These are phyloP conservation scores for Patellaria atrata DNA, from an alignment of 495 filamentous ascomycete species.

Conservation along the genomic window DNA sequence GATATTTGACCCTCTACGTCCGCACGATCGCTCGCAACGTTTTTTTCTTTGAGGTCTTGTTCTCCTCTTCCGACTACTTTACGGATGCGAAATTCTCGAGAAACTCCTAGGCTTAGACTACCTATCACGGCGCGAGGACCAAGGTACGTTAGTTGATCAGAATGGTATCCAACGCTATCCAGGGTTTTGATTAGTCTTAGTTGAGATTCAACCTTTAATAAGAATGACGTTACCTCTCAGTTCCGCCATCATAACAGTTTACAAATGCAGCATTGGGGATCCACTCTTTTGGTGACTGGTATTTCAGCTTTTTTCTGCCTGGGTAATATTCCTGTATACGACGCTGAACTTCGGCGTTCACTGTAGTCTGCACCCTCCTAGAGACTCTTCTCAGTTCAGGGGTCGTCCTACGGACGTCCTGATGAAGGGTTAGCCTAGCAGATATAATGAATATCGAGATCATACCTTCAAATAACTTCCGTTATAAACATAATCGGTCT, in stretches of 20 bases:
- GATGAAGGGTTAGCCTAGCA: not conserved
- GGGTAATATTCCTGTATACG: constrained; percentile 51
- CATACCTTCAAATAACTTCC: constrained; percentile 48
- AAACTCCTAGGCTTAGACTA: constrained; percentile 76
- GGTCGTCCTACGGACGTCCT: constrained; percentile 61
- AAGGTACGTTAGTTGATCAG: constrained; percentile 84
- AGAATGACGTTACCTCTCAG: constrained; percentile 34
- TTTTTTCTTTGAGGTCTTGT: constrained; percentile 19
- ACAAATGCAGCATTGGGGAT: constrained; percentile 80
- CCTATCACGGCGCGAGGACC: constrained; percentile 81
- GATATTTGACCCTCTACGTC: constrained; percentile 70
- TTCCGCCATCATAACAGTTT: constrained; percentile 74
- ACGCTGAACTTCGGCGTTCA: constrained; percentile 56
- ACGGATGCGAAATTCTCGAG: constrained; percentile 79
- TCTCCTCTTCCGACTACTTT: constrained; percentile 48
- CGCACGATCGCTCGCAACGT: constrained; percentile 26
- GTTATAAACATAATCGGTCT: constrained; percentile 71
- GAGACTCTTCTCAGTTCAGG: constrained; percentile 55
- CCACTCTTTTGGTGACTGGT: constrained; percentile 63
- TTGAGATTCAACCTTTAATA: not conserved
- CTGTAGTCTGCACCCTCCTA: constrained; percentile 48
- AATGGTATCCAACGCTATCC: constrained; percentile 64
- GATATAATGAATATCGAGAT: not conserved
- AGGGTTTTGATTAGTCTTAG: not conserved
- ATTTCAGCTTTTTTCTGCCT: constrained; percentile 54